Evolutionary conservation across 768 basidiomycete species (phyloP), one percentile per base, ranked within the genome.

Genomic region (Boletus vinaceobasis): DNA sequence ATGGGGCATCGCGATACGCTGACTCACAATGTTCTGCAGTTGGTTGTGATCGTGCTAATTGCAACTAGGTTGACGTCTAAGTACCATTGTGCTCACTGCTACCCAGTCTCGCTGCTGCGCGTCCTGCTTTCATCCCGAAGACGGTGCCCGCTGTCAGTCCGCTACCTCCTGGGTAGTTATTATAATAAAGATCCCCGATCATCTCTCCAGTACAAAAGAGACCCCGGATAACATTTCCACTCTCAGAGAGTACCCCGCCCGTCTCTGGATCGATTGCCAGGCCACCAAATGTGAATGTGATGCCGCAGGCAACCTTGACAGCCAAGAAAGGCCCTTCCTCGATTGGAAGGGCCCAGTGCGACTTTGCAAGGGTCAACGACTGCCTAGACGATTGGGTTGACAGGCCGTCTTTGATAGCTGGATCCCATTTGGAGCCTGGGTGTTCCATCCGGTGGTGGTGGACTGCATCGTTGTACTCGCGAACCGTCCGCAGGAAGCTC

Each of bases 211-310:
- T 75, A 59, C 82, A 85, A 65, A 82, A 86, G 37, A 88, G 63
- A 2, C 86, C 84, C 8, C 60, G 65, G 35, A 88, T 83, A 11
- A 66, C 61, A 15, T 65, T 60, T 10, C 74, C 75, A 1, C 69
- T 75, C 46, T 64, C 60, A 0, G 75, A 76, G 1, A 85, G 45
- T 7, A 87, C 84, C 1, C 67, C 77, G 10, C 80, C 77, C 0
- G 80, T 83, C 15, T 71, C 61, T 0, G 83, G 77, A 59, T 86
- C 78, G 57, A 88, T 80, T 0, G 77, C 80, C 3, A 88, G 65
- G 1, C 86, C 86, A 0, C 86, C 85, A 71, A 87, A 88, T 2
- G 85, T 88, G 71, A 87, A 88, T 1, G 86, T 87, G 50, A 86
- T 79, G 7, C 85, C 87, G 69, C 86, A 87, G 0, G 80, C 73